phyloP scores from a whole-genome alignment of 73 alveolate species.

The Symbiodinium pilosum region DNA sequence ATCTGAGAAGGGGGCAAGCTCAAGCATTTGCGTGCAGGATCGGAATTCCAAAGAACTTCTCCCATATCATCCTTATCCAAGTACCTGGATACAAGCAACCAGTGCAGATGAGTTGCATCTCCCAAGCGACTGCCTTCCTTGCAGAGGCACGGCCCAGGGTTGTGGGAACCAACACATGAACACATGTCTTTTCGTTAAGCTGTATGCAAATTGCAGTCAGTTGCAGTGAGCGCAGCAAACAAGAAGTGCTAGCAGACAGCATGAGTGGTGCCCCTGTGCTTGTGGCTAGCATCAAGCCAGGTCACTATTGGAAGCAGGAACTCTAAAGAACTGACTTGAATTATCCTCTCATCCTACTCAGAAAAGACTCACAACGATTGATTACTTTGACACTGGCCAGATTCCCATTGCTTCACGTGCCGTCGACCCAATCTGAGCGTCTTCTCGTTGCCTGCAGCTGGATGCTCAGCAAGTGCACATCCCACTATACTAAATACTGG shows the following conservation, averaged over 20 bases:
- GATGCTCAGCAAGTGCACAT: no score
- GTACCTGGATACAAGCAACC: background rate
- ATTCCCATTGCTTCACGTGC: conserved; percentile 47
- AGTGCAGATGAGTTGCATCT: background rate
- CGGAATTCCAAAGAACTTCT: no score
- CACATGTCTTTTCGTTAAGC: no score
- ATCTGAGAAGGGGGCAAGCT: no score
- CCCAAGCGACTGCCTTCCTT: conserved; percentile 56
- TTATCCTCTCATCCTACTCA: background rate
- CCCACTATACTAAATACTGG: background rate
- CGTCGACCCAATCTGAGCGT: conserved; percentile 37
- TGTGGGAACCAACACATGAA: background rate
- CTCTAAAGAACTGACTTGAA: background rate
- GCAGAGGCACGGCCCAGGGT: background rate
- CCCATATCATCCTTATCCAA: no score
- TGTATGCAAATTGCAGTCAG: no score
- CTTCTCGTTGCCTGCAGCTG: conserved; percentile 59
- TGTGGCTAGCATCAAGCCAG: background rate
- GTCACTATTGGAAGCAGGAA: no score
- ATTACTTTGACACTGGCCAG: no score
- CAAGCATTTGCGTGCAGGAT: no score
- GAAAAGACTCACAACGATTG: background rate
- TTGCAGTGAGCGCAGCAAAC: no score
- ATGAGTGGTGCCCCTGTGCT: background rate
- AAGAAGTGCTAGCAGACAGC: no score